phyloP scores from a whole-genome alignment of 2,329 filamentous ascomycete species.

The Colletotrichum paranaense region DNA sequence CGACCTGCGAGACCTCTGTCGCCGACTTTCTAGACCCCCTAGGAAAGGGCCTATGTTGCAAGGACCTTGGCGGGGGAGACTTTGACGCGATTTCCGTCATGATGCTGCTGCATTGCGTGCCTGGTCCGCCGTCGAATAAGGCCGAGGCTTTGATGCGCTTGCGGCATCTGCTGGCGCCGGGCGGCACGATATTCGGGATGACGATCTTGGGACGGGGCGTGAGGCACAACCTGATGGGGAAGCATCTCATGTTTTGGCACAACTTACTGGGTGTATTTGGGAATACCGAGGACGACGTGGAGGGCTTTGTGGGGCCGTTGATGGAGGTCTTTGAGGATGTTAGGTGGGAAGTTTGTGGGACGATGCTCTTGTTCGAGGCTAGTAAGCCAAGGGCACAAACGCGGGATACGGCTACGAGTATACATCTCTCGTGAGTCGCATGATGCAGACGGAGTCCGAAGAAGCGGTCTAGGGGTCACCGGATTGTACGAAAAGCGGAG shows the following conservation, averaged over 20 bases:
- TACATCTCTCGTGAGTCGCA: neutral
- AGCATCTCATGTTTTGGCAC: slow-evolving; percentile 19
- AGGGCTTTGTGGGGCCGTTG: slow-evolving; percentile 8
- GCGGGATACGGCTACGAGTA: neutral
- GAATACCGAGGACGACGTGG: slow-evolving; percentile 15
- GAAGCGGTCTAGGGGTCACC: neutral
- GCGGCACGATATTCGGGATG: slow-evolving; percentile 40
- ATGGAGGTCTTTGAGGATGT: neutral
- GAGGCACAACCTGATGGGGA: slow-evolving; percentile 7
- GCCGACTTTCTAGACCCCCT: slow-evolving; percentile 15
- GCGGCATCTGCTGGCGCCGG: slow-evolving; percentile 34
- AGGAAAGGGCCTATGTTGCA: neutral
- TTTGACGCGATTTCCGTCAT: slow-evolving; percentile 21
- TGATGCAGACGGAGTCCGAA: neutral
- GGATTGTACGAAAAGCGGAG: neutral
- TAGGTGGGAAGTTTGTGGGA: slow-evolving; percentile 14
- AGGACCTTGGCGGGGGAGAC: neutral
- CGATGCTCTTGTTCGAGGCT: slow-evolving; percentile 22
- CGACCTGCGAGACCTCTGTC: slow-evolving; percentile 13
- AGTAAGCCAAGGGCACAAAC: neutral
- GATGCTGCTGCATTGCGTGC: slow-evolving; percentile 42
- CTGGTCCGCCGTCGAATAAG: slow-evolving; percentile 38
- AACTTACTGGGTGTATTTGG: slow-evolving; percentile 17
- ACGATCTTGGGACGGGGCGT: slow-evolving; percentile 38
- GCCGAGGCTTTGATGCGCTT: slow-evolving; percentile 22